A percentile compares a stretch with the other conserved stretches of the same genome.
phyloP scores from a whole-genome alignment of 2,329 filamentous ascomycete species.

The Lachnellula cervina region DNA sequence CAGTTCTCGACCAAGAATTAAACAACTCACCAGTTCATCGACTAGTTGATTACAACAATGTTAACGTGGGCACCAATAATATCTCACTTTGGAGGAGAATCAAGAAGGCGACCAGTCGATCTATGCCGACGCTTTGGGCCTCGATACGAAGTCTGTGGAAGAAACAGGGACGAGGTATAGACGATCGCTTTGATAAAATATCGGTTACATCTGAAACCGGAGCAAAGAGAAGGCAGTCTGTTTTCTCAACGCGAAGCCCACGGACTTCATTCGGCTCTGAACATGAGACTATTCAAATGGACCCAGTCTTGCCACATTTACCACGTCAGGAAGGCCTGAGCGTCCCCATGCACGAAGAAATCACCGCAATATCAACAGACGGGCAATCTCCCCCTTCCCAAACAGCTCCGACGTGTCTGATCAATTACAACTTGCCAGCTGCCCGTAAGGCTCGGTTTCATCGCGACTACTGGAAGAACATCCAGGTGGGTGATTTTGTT shows the following conservation, averaged over 20 bases:
- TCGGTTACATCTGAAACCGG: conserved; percentile 57
- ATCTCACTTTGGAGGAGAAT: conserved; percentile 79
- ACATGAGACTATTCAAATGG: conserved; percentile 85
- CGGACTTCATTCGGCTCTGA: conserved; percentile 49
- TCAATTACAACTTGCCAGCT: conserved; percentile 64
- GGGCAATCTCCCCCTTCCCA: conserved; percentile 12
- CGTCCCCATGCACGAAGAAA: conserved; percentile 30
- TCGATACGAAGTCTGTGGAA: conserved; percentile 39
- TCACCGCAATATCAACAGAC: conserved; percentile 34
- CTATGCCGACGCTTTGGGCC: conserved; percentile 33
- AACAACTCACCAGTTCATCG: conserved; percentile 96
- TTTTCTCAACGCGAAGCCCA: conserved; percentile 30
- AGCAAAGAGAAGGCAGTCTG: conserved; percentile 26
- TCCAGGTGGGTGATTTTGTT: conserved; percentile 93
- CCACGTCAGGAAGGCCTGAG: conserved; percentile 39
- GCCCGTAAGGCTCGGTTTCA: conserved; percentile 79
- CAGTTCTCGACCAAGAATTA: conserved; percentile 82
- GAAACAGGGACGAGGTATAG: conserved; percentile 34
- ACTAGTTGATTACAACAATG: conserved; percentile 82
- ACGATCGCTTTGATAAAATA: conserved; percentile 11
- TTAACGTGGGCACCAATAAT: conserved; percentile 85
- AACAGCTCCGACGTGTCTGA: conserved; percentile 60
- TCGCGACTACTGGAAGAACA: conserved; percentile 89
- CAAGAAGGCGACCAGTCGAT: conserved; percentile 74
- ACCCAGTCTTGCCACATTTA: conserved; percentile 79